Evolutionary conservation across 139 green algal species (phyloP).

Genomic region (Chlorokybus atmophyticus): DNA sequence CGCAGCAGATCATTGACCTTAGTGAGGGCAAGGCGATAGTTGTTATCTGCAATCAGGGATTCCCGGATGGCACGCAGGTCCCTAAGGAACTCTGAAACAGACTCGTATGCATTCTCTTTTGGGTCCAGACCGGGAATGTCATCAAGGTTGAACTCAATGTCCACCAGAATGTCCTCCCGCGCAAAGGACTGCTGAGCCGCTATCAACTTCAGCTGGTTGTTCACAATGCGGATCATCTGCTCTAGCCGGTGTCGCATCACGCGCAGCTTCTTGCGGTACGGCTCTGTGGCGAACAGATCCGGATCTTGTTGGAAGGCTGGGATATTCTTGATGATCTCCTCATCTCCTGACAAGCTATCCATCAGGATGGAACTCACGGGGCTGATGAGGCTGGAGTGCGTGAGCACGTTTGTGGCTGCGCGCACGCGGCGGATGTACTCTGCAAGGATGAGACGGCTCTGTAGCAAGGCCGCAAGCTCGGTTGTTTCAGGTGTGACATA

Average conservation of each 20-base stretch:
- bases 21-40: too few relatives aligned
- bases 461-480: constrained; percentile 10
- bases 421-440: constrained; percentile 16
- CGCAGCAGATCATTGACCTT: too few relatives aligned
- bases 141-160: constrained; percentile 20
- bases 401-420: constrained; percentile 3
- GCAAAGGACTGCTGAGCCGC: not conserved
- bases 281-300: constrained; percentile 1
- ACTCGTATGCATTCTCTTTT: constrained; percentile 1
- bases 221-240: constrained; percentile 22
- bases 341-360: not conserved
- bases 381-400: constrained; percentile 13
- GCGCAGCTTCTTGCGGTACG: constrained; percentile 20
- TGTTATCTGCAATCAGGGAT: too few relatives aligned
- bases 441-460: constrained; percentile 11
- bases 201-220: constrained; percentile 3
- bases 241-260: constrained; percentile 19
- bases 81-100: constrained; percentile 6
- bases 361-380: constrained; percentile 5
- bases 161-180: constrained; percentile 1
- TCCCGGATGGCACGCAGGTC: constrained; percentile 19
- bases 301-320: constrained; percentile 2
- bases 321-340: constrained; percentile 1
- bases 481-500: constrained; percentile 40
- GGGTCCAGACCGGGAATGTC: constrained; percentile 7